A percentile compares a stretch with the other conserved stretches of the same genome.
These are phyloP conservation scores for Malania oleifera DNA, from an alignment of 164 flowering plant species.

Conservation along the genomic window DNA sequence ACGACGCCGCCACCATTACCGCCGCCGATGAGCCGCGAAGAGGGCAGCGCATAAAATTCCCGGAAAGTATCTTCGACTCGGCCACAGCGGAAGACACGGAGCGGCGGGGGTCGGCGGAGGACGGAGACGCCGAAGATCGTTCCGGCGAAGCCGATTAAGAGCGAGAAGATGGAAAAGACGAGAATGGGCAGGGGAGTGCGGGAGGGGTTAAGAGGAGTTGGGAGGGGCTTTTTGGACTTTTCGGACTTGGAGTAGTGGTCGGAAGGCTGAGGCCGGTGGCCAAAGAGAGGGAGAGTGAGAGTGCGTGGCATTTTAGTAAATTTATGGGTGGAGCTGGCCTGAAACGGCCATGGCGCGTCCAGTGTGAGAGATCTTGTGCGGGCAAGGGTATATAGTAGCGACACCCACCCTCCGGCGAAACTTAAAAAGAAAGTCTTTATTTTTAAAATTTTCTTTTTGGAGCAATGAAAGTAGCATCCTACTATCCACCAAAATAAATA, in stretches of 20 bases:
- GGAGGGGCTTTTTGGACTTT: constrained; percentile 23
- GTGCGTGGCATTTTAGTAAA: constrained; percentile 25
- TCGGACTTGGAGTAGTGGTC: constrained; percentile 18
- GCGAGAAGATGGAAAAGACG: constrained; percentile 28
- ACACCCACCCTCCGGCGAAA: no score
- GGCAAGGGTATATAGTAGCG: no score
- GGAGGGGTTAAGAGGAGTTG: not conserved
- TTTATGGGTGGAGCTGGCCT: not conserved
- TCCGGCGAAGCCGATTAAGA: constrained; percentile 37
- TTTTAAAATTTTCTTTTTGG: no score
- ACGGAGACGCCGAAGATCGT: constrained; percentile 31
- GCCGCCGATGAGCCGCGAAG: constrained; percentile 16
- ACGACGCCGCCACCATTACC: constrained; percentile 6
- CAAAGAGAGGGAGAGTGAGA: constrained; percentile 12
- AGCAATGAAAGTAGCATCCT: no score
- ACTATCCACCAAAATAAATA: no score
- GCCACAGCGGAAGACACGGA: constrained; percentile 40
- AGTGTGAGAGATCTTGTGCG: no score
- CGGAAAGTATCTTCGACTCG: constrained; percentile 41
- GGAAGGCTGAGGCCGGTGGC: constrained; percentile 14
- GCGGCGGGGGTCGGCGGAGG: constrained; percentile 20
- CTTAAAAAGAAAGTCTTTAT: no score
- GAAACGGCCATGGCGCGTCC: no score
- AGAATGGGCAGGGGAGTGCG: constrained; percentile 13
- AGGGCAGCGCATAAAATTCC: constrained; percentile 16